Base-by-base conservation (phyloP, 2,329 filamentous ascomycete species). In the Pseudogymnoascus sp. region DNA sequence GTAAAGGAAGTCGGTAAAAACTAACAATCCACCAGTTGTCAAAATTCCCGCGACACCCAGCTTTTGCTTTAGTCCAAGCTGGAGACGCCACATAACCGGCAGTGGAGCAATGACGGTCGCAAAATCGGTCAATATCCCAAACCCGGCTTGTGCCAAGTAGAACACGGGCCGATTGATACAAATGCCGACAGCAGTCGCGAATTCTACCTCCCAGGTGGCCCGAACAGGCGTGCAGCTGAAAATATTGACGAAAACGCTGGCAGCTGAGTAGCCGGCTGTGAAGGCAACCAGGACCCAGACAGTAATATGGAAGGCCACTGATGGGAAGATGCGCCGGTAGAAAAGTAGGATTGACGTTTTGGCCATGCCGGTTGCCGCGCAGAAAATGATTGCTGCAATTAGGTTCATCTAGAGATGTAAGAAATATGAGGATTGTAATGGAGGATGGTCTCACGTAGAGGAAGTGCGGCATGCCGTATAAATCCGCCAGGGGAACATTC, bases 21-120 rank as follows among this genome's bases (percentile, higher is more conserved):
- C 40, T 44, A 44, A 44, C 40, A 44, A 44, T 44, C 40, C 40
- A 44, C 40, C 40, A 44, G 40, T 44, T 24, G 40, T 24, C 40
- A 44, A 78, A 64, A 4, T 70, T 74, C 61, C 80, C 78, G 21
- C 76, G 7, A 80, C 67, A 0, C 74, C 76, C 26, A 78, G 63
- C 68, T 78, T 80, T 67, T 81, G 78, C 16, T 73, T 70, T 14
- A 63, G 68, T 3, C 76, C 72, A 40, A 81, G 74, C 29, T 75
- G 72, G 4, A 81, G 70, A n/a, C 77, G 75, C 70, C 75, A 73
- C 6, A 80, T 75, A 31, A 80, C 73, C 21, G 79, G 72, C 10
- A 77, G 70, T 0, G 79, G 79, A 24, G 80, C 66, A 1, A 71
- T 62, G 4, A 71, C 67, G 7, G 69, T 69, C 11, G 64, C 64